Evolutionary conservation across 2,329 filamentous ascomycete species (phyloP), one percentile per base, ranked within the genome.

Genomic region (Aspergillus fumigatus): DNA sequence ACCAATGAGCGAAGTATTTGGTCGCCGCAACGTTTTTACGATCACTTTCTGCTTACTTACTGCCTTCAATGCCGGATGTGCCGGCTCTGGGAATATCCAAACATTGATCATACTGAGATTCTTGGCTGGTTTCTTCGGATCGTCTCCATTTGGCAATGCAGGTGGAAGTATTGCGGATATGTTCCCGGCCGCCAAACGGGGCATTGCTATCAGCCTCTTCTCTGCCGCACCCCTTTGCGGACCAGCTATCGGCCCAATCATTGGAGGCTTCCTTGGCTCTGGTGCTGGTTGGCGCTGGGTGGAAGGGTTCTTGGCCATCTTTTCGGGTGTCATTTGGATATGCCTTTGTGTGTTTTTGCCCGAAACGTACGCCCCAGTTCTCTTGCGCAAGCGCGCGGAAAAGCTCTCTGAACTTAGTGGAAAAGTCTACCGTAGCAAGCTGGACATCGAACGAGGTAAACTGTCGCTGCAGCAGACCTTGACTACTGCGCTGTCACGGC

Each of bases 221-320:
- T 82, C 86, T 9, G 80, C 84, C 4, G 84, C 85, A 1, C 86
- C 86, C 0, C 88, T 88, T 66, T 75, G 88, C 51, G 86, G 86
- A 1, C 84, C 87, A 0, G 81, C 70, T 56, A 29, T 58, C 25
- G 56, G 87, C 0, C 87, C 88, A 3, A 83, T 89, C 47, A 80
- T 83, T 14, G 84, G 84, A 54, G 86, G 86, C 1, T 90, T 89
- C 67, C 75, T 88, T 1, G 83, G 83, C 5, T 77, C 84, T 61
- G 76, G 78, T 2, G 80, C 80, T 19, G 86, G 85, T 9, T 89
- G 87, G 87, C 77, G 85, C 62, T 89, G 87, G 87, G 82, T 89
- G 10, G 76, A 82, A 66, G 84, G 84, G 1, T 71, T 88, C 49
- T 80, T 84, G 62, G 79, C 83, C 40, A 82, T 83, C 53, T 86